A percentile compares a stretch with the other conserved stretches of the same genome.
These are phyloP conservation scores for Solanum hybrid DNA, from an alignment of 305 asterid genomes.

Conservation along the genomic window DNA sequence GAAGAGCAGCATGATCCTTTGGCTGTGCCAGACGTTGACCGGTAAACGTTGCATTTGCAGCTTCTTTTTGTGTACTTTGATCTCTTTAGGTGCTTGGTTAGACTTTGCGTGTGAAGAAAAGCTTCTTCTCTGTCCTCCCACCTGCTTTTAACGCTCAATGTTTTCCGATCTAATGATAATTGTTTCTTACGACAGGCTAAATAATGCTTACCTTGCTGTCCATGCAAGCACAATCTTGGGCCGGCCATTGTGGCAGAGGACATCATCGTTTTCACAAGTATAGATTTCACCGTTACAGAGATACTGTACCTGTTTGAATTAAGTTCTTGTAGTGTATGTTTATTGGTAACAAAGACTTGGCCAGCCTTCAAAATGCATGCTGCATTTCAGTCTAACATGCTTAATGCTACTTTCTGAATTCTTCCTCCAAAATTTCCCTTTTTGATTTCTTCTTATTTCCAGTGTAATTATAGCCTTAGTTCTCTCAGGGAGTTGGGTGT, in stretches of 20 bases:
- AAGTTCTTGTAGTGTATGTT: background rate
- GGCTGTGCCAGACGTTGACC: constrained; percentile 79
- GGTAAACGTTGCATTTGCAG: constrained; percentile 31
- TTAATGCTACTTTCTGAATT: background rate
- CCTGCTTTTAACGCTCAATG: background rate
- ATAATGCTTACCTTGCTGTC: constrained; percentile 68
- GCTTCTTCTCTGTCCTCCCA: background rate
- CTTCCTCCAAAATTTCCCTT: background rate
- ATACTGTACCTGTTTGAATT: background rate
- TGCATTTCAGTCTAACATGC: background rate
- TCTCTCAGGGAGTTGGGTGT: background rate
- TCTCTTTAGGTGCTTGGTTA: background rate
- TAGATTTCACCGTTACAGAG: constrained; percentile 10
- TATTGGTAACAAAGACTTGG: background rate
- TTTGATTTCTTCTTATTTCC: background rate
- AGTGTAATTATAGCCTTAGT: background rate
- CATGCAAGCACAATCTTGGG: constrained; percentile 79
- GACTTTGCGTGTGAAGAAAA: background rate
- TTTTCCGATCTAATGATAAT: background rate
- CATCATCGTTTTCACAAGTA: constrained; percentile 37
- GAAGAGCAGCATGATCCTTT: constrained; percentile 74
- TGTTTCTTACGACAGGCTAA: constrained; percentile 40
- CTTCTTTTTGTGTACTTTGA: background rate
- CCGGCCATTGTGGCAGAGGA: constrained; percentile 78
- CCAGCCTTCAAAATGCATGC: background rate